Conservation (phyloP, 2,329 filamentous ascomycete species). For the Colletotrichum sp. region DNA sequence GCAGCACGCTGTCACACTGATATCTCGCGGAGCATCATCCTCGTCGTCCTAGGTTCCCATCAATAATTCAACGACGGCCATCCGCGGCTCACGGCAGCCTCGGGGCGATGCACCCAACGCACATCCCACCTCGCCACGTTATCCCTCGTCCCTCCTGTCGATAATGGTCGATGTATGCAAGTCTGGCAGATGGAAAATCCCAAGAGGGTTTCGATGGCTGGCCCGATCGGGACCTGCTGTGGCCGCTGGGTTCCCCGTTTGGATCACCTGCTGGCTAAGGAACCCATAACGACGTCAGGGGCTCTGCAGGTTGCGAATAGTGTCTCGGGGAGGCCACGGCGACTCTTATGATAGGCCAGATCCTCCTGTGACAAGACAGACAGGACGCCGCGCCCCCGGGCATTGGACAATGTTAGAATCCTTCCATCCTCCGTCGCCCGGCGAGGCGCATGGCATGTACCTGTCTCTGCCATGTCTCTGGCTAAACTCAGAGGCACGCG, state of each 20-base stretch:
- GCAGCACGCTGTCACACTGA: background rate
- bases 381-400: background rate
- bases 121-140: slow-evolving; percentile 5
- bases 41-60: background rate
- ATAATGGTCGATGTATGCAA: background rate
- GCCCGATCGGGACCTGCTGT: background rate
- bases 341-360: background rate
- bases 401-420: background rate
- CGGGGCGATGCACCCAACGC: background rate
- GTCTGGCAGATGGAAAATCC: slow-evolving; percentile 2
- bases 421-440: background rate
- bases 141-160: background rate
- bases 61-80: background rate
- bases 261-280: background rate
- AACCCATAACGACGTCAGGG: slow-evolving; percentile 12
- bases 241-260: background rate
- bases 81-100: background rate
- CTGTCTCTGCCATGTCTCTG: background rate
- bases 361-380: background rate
- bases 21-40: background rate
- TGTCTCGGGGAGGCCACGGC: background rate
- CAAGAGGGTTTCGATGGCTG: slow-evolving; percentile 5
- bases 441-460: background rate
- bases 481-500: background rate
- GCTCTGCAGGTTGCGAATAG: background rate